phyloP scores from a whole-genome alignment of 2,329 filamentous ascomycete genomes.

The Neofusicoccum kwambonambiense region DNA sequence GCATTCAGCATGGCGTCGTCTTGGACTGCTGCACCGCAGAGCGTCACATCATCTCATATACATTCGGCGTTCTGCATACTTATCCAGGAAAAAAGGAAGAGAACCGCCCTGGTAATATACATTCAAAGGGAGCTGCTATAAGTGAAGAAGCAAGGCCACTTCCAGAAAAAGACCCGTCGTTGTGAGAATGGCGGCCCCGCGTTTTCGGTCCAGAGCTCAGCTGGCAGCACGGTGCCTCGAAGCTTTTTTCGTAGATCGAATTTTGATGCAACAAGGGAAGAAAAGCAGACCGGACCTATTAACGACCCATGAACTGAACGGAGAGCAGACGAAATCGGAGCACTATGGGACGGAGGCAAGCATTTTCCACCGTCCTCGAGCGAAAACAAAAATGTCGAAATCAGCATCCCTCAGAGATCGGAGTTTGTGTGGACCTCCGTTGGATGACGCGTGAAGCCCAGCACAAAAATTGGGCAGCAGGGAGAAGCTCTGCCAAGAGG shows the following conservation, averaged over 20 bases:
- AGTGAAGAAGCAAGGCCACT: not conserved
- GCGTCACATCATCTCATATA: slow-evolving; percentile 1
- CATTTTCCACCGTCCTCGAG: not conserved
- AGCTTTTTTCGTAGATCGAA: slow-evolving; percentile 3
- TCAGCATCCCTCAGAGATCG: not conserved
- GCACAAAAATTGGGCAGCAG: not conserved
- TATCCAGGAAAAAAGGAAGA: not conserved
- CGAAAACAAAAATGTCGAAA: not conserved
- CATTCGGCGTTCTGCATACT: slow-evolving; percentile 5
- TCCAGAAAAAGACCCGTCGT: not conserved
- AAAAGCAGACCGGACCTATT: not conserved
- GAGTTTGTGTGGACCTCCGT: not conserved
- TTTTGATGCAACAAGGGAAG: not conserved
- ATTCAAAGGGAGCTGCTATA: not conserved
- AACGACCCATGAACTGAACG: not conserved
- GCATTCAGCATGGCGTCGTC: not conserved
- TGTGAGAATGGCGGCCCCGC: not conserved
- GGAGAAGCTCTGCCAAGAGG: not conserved
- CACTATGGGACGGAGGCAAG: not conserved
- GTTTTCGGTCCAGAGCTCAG: not conserved
- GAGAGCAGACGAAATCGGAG: not conserved
- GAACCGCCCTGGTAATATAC: slow-evolving; percentile 6
- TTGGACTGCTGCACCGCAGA: not conserved
- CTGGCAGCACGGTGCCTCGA: not conserved
- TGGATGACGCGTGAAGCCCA: not conserved